Base-by-base conservation (phyloP, 352 stramenopile genomes). In the Globisporangium okanoganense region DNA sequence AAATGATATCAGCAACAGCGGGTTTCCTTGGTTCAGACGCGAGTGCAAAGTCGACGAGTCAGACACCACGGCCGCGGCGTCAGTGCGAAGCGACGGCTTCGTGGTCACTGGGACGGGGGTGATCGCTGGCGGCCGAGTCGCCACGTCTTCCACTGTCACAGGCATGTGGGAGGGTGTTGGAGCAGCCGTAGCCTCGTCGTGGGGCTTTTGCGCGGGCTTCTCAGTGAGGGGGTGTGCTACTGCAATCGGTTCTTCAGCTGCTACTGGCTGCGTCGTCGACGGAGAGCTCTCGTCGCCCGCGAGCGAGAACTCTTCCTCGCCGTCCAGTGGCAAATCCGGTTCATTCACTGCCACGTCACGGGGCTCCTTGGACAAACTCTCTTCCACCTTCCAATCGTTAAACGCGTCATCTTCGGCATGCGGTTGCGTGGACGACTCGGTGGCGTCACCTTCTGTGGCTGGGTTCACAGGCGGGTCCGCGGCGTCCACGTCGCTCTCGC, bases 1-100 rank as follows among this genome's bases (percentile, higher is more conserved):
- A 33, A 85, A 60, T 20, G 59, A 71, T n/a, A 75, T 41, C 25
- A 87, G 45, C 31, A 80, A 45, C 35, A 83, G 25, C n/a, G 75
- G 69, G n/a, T 78, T 85, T 12, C 74, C 71, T 33, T 87, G 72
- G 47, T 64, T 66, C 31, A 82, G 49, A 35, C 71, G 74, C 9
- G 57, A 55, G n/a, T 51, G 58, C 27, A 66, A 20, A 6, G 56
- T 67, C 9, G 66, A 43, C 16, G 63, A 35, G 38, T 71, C 60
- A 0, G 67, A 66, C 18, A 65, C 64, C 3, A 70, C 41, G 33
- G 57, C 41, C 12, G 70, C 62, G 29, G 66, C 61, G 7, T 79
- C 43, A 2, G 60, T 67, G 45, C 76, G 76, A 29, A 83, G 57
- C 38, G 61, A 67, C 45, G 75, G 75, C 53, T 67, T 82, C 18